Conservation (phyloP, 129 eudicot species). For the Glebionis coronaria region DNA sequence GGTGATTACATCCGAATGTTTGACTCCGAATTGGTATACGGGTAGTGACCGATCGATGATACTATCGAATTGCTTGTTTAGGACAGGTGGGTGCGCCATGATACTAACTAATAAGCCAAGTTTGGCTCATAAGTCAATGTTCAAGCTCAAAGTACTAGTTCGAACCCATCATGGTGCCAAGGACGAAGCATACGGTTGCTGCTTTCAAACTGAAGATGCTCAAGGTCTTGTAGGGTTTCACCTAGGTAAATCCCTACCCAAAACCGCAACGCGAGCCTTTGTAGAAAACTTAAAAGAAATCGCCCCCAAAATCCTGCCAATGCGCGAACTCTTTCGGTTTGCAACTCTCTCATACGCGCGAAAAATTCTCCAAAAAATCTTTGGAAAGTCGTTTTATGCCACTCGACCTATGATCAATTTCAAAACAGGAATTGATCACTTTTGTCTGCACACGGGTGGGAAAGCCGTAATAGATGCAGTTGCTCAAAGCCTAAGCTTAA, state of each 20-base stretch:
- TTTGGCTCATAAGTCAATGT: constrained; percentile 44
- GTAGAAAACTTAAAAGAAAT: constrained; percentile 65
- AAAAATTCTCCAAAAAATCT: constrained; percentile 24
- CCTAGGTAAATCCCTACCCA: constrained; percentile 74
- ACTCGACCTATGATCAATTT: constrained; percentile 57
- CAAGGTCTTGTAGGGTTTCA: constrained; percentile 55
- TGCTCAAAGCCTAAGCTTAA: constrained; percentile 52
- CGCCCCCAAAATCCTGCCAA: constrained; percentile 70
- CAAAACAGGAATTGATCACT: constrained; percentile 82
- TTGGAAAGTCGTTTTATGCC: constrained; percentile 31
- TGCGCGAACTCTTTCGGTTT: constrained; percentile 60
- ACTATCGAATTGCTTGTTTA: constrained; percentile 68
- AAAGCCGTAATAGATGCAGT: constrained; percentile 92
- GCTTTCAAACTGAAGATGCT: constrained; percentile 64
- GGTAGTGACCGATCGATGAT: constrained; percentile 90
- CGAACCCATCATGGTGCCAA: constrained; percentile 86
- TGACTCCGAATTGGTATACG: constrained; percentile 76
- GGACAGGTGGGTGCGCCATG: constrained; percentile 81
- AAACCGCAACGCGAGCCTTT: constrained; percentile 79
- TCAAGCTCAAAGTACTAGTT: constrained; percentile 61
- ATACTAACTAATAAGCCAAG: constrained; percentile 62
- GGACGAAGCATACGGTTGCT: constrained; percentile 70
- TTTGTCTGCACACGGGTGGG: constrained; percentile 92
- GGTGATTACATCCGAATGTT: constrained; percentile 76
- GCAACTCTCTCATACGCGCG: constrained; percentile 20